Conservation (phyloP, 2,329 filamentous ascomycete species). For the Sporothrix inflata region DNA sequence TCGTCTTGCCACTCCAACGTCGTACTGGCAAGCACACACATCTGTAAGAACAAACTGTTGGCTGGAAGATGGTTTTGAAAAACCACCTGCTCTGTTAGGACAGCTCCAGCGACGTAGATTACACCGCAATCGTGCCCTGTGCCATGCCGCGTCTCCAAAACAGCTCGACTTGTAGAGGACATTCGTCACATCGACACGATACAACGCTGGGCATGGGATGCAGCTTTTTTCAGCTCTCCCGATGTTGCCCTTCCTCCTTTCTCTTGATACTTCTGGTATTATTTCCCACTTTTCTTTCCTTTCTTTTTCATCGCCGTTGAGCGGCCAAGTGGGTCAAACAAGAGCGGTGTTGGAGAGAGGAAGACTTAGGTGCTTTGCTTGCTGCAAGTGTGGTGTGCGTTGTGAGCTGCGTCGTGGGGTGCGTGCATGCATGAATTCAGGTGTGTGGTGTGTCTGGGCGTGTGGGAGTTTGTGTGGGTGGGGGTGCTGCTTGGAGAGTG, state of each 20-base stretch:
- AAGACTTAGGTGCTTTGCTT: neutral
- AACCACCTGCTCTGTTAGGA: too few relatives aligned
- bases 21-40: neutral
- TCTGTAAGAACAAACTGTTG: neutral
- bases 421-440: slow-evolving; percentile 5
- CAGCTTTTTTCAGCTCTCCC: neutral
- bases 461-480: neutral
- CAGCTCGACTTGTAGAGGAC: neutral
- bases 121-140: neutral
- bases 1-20: slow-evolving; percentile 1
- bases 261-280: neutral
- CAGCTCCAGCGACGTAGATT: neutral
- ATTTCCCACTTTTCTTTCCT: neutral
- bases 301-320: neutral
- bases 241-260: neutral
- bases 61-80: too few relatives aligned
- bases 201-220: slow-evolving; percentile 3
- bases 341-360: neutral
- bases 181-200: neutral
- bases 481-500: neutral
- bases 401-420: neutral
- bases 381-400: slow-evolving; percentile 13
- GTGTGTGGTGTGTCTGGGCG: neutral
- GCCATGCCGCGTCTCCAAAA: slow-evolving; percentile 4
- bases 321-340: slow-evolving; percentile 21